Percentiles rank a stretch among this genome's conserved stretches.
phyloP scores from a whole-genome alignment of 106 monocot species.

The Iris macrosiphon region DNA sequence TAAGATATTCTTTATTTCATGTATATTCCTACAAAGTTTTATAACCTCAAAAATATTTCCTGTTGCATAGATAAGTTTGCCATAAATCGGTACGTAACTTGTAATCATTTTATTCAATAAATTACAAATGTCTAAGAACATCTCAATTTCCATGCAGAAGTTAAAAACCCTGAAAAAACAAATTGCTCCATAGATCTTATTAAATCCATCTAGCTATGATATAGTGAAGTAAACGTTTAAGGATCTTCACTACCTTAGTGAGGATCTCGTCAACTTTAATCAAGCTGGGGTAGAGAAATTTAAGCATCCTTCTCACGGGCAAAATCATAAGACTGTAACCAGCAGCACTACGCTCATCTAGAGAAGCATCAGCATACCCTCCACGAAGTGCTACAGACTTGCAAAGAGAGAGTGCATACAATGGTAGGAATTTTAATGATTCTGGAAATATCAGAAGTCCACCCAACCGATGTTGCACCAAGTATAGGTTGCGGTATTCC shows the following conservation, averaged over 20 bases:
- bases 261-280: slow-evolving; percentile 63
- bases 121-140: no score
- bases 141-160: slow-evolving; percentile 1
- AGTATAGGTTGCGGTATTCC: slow-evolving; percentile 91
- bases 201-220: not conserved
- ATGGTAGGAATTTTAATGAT: slow-evolving; percentile 64
- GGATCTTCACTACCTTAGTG: slow-evolving; percentile 39
- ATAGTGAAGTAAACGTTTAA: not conserved
- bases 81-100: no score
- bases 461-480: slow-evolving; percentile 75
- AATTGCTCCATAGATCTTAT: not conserved
- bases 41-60: no score
- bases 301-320: slow-evolving; percentile 45
- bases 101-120: no score
- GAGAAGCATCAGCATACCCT: slow-evolving; percentile 66
- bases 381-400: slow-evolving; percentile 89
- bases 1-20: no score
- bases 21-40: no score
- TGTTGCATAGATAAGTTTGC: no score
- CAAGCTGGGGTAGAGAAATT: slow-evolving; percentile 80
- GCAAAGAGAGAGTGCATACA: slow-evolving; percentile 70
- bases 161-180: not conserved
- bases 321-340: slow-evolving; percentile 88
- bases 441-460: slow-evolving; percentile 84
- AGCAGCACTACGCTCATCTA: slow-evolving; percentile 90